phyloP scores from a whole-genome alignment of 129 eudicot genomes.

The Helichrysum umbraculigerum region DNA sequence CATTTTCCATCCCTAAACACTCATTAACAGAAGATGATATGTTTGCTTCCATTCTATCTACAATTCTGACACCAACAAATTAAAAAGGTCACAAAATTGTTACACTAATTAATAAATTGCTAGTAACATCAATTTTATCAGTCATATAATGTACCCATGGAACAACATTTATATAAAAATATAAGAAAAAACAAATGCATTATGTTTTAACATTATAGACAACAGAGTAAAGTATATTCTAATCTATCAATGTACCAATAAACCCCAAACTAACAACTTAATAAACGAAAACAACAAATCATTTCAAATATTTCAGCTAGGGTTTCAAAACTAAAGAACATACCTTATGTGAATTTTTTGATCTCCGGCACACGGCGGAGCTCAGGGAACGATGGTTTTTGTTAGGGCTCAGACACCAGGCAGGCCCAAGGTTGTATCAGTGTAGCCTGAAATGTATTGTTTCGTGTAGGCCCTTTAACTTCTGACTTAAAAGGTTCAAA shows the following conservation, averaged over 20 bases:
- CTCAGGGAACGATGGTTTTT: conserved; percentile 16
- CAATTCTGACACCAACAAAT: conserved; percentile 7
- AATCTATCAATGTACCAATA: neutral
- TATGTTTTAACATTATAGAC: neutral
- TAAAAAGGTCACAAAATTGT: neutral
- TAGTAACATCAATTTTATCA: too few species aligned
- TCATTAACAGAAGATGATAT: conserved; percentile 5
- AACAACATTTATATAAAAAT: neutral
- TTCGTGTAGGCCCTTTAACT: neutral
- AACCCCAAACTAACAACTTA: neutral
- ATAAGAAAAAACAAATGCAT: neutral
- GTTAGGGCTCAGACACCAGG: neutral
- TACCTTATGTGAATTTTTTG: conserved; percentile 20
- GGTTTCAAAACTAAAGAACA: neutral
- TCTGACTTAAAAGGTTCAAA: too few species aligned
- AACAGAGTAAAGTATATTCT: too few species aligned
- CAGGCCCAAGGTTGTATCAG: neutral
- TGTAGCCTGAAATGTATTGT: neutral
- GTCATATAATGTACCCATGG: neutral
- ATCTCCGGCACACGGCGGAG: conserved; percentile 9
- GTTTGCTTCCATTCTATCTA: conserved; percentile 17
- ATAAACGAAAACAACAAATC: conserved; percentile 1
- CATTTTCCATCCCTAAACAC: conserved; percentile 3
- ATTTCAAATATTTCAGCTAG: neutral
- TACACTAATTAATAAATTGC: too few species aligned